phyloP scores from a whole-genome alignment of 495 filamentous ascomycete genomes.

The Lichenothelia convexa region DNA sequence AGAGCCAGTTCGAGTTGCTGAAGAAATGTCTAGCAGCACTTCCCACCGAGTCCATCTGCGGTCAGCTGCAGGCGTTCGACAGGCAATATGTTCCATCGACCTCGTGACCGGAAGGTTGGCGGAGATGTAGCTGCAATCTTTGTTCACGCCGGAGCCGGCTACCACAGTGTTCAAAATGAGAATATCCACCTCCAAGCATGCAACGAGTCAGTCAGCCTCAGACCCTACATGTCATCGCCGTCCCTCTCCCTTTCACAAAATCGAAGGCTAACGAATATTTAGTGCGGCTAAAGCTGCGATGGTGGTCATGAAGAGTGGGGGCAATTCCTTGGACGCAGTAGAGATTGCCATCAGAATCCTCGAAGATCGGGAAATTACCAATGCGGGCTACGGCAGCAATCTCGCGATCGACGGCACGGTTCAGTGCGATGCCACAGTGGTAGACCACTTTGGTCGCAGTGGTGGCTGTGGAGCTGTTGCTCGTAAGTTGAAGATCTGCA shows the following conservation, averaged over 20 bases:
- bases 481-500: constrained; percentile 37
- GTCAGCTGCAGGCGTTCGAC: not conserved
- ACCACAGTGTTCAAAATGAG: constrained; percentile 74
- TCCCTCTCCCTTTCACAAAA: not conserved
- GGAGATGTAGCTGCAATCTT: constrained; percentile 55
- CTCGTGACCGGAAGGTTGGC: constrained; percentile 14
- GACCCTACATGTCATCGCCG: not conserved
- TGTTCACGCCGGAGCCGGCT: constrained; percentile 92
- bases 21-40: not conserved
- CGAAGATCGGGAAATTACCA: constrained; percentile 89
- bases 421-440: constrained; percentile 83
- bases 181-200: constrained; percentile 66
- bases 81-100: constrained; percentile 16
- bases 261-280: constrained; percentile 3
- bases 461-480: constrained; percentile 81
- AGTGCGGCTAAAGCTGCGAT: constrained; percentile 74
- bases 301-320: constrained; percentile 56
- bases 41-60: not conserved
- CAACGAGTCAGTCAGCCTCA: constrained; percentile 58
- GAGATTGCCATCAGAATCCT: constrained; percentile 74
- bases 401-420: constrained; percentile 76
- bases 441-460: constrained; percentile 79
- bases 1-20: not conserved
- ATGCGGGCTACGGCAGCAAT: constrained; percentile 91
- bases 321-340: constrained; percentile 72